Conservation (phyloP, 1,284 basidiomycete species). For the Ganoderma meredithae region DNA sequence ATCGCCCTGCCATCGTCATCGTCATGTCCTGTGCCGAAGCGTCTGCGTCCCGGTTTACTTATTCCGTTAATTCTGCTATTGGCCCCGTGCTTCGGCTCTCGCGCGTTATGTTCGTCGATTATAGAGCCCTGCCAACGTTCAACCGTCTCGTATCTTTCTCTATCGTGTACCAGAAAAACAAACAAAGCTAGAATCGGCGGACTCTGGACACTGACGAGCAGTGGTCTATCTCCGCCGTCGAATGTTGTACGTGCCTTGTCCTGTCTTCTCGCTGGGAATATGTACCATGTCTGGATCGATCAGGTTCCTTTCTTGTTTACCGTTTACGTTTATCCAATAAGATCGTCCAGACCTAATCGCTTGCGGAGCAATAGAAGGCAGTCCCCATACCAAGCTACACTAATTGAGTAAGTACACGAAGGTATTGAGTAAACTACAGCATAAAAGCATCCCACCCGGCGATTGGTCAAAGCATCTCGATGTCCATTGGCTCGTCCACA, state of each 20-base stretch:
- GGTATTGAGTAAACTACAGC: not conserved
- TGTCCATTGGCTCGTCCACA: slow-evolving; percentile 65
- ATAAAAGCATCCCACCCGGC: not conserved
- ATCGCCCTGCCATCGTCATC: slow-evolving; percentile 4
- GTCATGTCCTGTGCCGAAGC: not conserved
- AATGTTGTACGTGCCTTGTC: not conserved
- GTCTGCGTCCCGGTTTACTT: slow-evolving; percentile 21
- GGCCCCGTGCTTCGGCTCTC: slow-evolving; percentile 11
- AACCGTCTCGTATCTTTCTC: not conserved
- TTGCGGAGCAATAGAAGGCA: slow-evolving; percentile 1
- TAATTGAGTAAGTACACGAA: not conserved
- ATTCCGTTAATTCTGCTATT: slow-evolving; percentile 28
- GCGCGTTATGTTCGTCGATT: slow-evolving; percentile 5
- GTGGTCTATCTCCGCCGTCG: not conserved
- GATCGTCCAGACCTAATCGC: not conserved
- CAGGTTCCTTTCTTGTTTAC: slow-evolving; percentile 11
- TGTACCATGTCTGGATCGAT: not conserved
- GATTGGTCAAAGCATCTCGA: slow-evolving; percentile 47
- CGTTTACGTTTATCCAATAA: slow-evolving; percentile 2
- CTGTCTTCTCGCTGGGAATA: slow-evolving; percentile 3
- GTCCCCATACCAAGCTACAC: not conserved
- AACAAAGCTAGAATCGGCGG: slow-evolving; percentile 3
- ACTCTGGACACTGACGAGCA: not conserved
- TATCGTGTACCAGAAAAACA: slow-evolving; percentile 1
- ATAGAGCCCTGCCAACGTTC: not conserved